phyloP scores from a whole-genome alignment of 129 eudicot species.

The Logfia minima region DNA sequence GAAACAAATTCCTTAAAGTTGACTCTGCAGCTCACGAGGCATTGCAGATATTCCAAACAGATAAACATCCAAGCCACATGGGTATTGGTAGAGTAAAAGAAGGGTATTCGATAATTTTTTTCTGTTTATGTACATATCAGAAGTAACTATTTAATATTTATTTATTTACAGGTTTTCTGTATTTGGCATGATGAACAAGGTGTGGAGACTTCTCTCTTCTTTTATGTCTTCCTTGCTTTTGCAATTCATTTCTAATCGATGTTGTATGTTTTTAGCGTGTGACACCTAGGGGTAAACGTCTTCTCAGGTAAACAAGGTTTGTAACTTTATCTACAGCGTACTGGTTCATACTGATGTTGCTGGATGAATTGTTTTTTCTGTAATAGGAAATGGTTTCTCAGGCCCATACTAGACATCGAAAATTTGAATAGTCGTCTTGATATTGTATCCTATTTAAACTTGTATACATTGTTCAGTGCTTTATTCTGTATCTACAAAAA shows the following conservation, averaged over 20 bases:
- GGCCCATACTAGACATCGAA: conserved; percentile 85
- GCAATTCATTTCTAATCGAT: conserved; percentile 8
- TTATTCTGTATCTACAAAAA: background rate
- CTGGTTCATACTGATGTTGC: conserved; percentile 6
- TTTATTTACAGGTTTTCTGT: conserved; percentile 79
- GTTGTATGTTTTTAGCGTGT: conserved; percentile 59
- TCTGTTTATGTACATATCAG: background rate
- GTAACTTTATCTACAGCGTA: conserved; percentile 1
- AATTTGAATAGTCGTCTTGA: conserved; percentile 71
- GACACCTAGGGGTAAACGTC: conserved; percentile 92
- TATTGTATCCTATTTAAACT: conserved; percentile 66
- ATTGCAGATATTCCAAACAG: conserved; percentile 88
- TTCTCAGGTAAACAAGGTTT: conserved; percentile 58
- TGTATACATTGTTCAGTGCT: background rate
- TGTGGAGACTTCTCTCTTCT: conserved; percentile 30
- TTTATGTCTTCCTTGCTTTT: conserved; percentile 19
- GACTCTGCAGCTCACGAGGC: conserved; percentile 93
- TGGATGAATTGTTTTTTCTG: conserved; percentile 25
- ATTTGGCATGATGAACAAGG: conserved; percentile 99
- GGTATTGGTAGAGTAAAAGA: conserved; percentile 92
- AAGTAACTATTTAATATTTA: conserved; percentile 17
- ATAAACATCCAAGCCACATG: conserved; percentile 95
- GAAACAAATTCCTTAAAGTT: conserved; percentile 88
- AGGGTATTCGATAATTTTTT: conserved; percentile 43
- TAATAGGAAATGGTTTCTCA: conserved; percentile 84